Evolutionary conservation across 805 yeast species (phyloP).

Genomic region (Kluyveromyces lactis): DNA sequence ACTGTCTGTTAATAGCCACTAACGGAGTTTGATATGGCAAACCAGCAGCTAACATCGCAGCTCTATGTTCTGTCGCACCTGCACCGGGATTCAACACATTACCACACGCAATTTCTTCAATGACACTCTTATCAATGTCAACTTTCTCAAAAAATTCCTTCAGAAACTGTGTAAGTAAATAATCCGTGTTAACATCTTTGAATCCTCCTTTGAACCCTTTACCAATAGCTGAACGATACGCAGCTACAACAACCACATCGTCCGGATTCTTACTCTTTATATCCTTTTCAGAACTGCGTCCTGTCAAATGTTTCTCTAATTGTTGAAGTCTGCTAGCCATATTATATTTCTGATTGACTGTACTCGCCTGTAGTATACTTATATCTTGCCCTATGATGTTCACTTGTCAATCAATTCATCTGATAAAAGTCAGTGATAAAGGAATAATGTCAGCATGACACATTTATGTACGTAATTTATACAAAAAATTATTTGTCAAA

Average conservation of each 20-base stretch:
- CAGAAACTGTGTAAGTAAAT: slow-evolving; percentile 58
- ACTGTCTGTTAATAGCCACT: slow-evolving; percentile 83
- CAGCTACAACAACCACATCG: slow-evolving; percentile 86
- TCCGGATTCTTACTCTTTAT: slow-evolving; percentile 49
- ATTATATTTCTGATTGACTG: background rate
- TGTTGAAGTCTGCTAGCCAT: slow-evolving; percentile 26
- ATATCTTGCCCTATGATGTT: background rate
- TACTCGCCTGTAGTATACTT: background rate
- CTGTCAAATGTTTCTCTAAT: slow-evolving; percentile 22
- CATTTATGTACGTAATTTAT: too few species aligned
- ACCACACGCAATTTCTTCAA: slow-evolving; percentile 85
- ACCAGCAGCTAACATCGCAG: slow-evolving; percentile 87
- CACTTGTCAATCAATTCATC: too few species aligned
- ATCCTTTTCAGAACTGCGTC: slow-evolving; percentile 4
- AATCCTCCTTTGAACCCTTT: slow-evolving; percentile 83
- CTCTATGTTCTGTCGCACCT: slow-evolving; percentile 92
- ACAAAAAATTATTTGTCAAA: too few species aligned
- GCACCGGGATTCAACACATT: slow-evolving; percentile 90
- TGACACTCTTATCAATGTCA: slow-evolving; percentile 43
- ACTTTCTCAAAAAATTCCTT: slow-evolving; percentile 49
- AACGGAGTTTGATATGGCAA: slow-evolving; percentile 75
- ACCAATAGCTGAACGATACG: slow-evolving; percentile 84
- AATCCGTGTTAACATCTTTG: slow-evolving; percentile 77
- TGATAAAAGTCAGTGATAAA: too few species aligned
- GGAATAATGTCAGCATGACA: too few species aligned